Percentiles rank a stretch among this genome's conserved stretches.
These are phyloP conservation scores for Phtheirospermum japonicum DNA, from an alignment of 257 asterid genomes.

Conservation along the genomic window DNA sequence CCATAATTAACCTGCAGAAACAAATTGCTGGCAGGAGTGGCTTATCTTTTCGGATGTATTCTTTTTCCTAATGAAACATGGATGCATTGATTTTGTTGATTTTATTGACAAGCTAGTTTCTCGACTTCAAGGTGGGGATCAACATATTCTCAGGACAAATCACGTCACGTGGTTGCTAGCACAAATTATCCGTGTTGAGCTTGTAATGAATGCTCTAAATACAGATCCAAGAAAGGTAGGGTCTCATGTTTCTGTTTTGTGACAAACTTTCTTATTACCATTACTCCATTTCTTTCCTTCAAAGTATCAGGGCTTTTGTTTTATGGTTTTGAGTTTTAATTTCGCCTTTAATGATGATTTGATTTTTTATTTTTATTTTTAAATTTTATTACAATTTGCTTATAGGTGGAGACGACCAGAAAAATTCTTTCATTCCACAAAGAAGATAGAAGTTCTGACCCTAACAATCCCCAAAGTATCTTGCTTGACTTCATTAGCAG, in stretches of 20 bases:
- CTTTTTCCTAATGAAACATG: constrained; percentile 90
- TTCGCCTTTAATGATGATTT: constrained; percentile 22
- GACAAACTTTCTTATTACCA: constrained; percentile 21
- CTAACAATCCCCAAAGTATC: constrained; percentile 84
- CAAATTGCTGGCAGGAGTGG: constrained; percentile 99
- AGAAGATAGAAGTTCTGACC: constrained; percentile 84
- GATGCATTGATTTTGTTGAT: constrained; percentile 95
- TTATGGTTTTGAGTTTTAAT: constrained; percentile 3
- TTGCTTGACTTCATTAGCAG: constrained; percentile 96
- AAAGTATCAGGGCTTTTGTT: constrained; percentile 16
- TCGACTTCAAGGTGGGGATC: constrained; percentile 86
- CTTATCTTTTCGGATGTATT: constrained; percentile 90
- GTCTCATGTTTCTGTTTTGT: constrained; percentile 26
- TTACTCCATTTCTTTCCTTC: constrained; percentile 22
- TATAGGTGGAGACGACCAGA: constrained; percentile 91
- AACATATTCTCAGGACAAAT: constrained; percentile 85
- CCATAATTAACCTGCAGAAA: constrained; percentile 52
- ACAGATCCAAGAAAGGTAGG: constrained; percentile 82
- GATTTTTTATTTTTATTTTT: constrained; percentile 16
- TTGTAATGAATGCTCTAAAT: constrained; percentile 86
- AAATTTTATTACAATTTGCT: constrained; percentile 23
- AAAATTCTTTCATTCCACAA: constrained; percentile 92
- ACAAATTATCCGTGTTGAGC: constrained; percentile 93
- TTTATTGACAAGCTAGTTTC: constrained; percentile 90
- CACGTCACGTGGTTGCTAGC: constrained; percentile 98